Conservation (phyloP, 192 early-diverging fungal genomes). For the Paraglomus brasilianum region DNA sequence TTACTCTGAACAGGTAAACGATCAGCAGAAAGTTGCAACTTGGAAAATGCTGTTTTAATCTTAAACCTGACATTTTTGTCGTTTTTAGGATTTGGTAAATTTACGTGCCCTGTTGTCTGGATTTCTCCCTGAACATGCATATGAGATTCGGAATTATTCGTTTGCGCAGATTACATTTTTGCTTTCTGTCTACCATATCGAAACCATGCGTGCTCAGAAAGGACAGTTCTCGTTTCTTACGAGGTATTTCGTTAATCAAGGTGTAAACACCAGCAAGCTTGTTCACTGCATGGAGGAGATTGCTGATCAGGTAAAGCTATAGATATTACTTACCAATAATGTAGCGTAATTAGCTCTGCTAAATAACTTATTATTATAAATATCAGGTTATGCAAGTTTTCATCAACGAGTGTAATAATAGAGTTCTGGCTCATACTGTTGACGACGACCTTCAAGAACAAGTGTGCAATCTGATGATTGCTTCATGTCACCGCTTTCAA, state of each 20-base stretch:
- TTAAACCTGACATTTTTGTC: conserved; percentile 27
- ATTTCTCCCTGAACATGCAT: conserved; percentile 54
- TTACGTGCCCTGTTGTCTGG: conserved; percentile 56
- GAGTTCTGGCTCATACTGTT: conserved; percentile 50
- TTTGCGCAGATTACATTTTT: conserved; percentile 79
- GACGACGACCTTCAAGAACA: conserved; percentile 53
- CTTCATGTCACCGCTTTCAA: conserved; percentile 65
- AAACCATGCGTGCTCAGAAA: conserved; percentile 68
- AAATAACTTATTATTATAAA: background rate
- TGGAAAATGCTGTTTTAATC: background rate
- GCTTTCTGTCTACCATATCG: conserved; percentile 80
- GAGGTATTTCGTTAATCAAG: conserved; percentile 84
- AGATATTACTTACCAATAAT: conserved; percentile 1
- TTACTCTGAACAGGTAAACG: conserved; percentile 44
- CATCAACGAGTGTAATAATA: conserved; percentile 49
- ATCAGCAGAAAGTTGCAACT: background rate
- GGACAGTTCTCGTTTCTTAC: conserved; percentile 72
- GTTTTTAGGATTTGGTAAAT: conserved; percentile 52
- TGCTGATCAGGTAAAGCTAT: conserved; percentile 53
- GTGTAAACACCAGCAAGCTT: conserved; percentile 73
- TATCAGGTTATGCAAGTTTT: conserved; percentile 48
- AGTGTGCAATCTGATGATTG: conserved; percentile 62
- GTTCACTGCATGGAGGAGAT: conserved; percentile 76
- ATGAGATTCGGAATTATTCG: conserved; percentile 59
- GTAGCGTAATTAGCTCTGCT: conserved; percentile 22